Percentiles rank a stretch among this genome's conserved stretches.
Evolutionary conservation across 129 eudicot species (phyloP).

Genomic region (Lactuca sativa): DNA sequence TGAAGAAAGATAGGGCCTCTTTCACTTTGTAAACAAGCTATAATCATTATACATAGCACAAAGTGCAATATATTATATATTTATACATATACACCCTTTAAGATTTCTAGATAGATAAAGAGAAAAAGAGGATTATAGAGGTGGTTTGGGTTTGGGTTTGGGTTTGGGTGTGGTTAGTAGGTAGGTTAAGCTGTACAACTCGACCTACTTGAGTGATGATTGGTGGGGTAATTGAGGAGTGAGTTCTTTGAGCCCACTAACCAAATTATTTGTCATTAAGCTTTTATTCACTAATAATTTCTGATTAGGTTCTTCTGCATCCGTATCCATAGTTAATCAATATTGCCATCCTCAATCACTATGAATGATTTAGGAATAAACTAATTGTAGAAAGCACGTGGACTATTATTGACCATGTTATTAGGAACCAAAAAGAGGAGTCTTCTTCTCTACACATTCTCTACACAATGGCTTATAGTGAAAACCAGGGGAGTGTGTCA

Average conservation of each 20-base stretch:
- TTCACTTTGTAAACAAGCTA: constrained; percentile 50
- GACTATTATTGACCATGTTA: neutral
- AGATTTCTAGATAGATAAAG: constrained; percentile 15
- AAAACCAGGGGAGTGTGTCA: no score
- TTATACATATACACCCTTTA: constrained; percentile 12
- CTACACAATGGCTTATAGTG: no score
- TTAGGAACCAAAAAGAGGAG: constrained; percentile 11
- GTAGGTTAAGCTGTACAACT: constrained; percentile 82
- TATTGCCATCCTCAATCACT: no score
- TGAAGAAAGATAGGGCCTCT: constrained; percentile 16
- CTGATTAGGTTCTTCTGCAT: constrained; percentile 9
- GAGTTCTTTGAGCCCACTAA: constrained; percentile 26
- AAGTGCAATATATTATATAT: constrained; percentile 17
- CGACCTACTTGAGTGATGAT: constrained; percentile 53
- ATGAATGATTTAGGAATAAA: constrained; percentile 8
- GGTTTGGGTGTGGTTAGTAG: constrained; percentile 54
- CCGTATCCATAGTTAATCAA: constrained; percentile 9
- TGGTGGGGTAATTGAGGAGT: constrained; percentile 31
- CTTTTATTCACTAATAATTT: neutral
- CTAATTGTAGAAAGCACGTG: neutral
- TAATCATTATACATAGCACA: constrained; percentile 44
- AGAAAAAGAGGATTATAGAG: constrained; percentile 27
- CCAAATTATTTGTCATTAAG: constrained; percentile 36
- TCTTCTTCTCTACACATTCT: no score
- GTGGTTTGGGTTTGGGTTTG: constrained; percentile 47